Evolutionary conservation across 768 basidiomycete species (phyloP).

Genomic region (Leccinum aurantiacum): DNA sequence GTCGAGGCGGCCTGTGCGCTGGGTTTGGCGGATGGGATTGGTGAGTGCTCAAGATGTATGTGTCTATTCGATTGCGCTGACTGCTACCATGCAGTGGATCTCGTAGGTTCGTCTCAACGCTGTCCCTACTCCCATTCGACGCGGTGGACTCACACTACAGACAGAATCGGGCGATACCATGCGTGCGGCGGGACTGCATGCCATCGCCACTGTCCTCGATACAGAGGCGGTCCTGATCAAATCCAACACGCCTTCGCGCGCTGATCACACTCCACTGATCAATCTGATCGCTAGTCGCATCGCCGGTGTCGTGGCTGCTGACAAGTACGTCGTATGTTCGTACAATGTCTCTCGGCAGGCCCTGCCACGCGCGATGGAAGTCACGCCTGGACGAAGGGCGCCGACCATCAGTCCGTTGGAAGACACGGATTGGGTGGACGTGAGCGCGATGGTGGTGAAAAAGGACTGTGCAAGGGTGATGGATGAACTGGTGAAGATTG

Average conservation of each 20-base stretch:
- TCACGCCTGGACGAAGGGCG: conserved; percentile 89
- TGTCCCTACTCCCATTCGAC: not conserved
- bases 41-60: conserved; percentile 41
- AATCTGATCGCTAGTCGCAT: conserved; percentile 82
- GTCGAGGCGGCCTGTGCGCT: conserved; percentile 98
- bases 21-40: conserved; percentile 95
- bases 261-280: conserved; percentile 65
- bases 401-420: conserved; percentile 88
- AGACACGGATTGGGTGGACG: conserved; percentile 83
- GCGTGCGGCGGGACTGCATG: conserved; percentile 94
- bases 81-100: conserved; percentile 63
- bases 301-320: conserved; percentile 86
- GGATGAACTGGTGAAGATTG: conserved; percentile 80
- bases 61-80: conserved; percentile 5
- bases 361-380: conserved; percentile 56
- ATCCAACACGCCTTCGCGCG: conserved; percentile 62
- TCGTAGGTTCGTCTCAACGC: conserved; percentile 71
- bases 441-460: conserved; percentile 91
- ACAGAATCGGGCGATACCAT: conserved; percentile 98
- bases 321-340: conserved; percentile 84
- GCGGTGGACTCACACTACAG: not conserved
- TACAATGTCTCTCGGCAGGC: conserved; percentile 81
- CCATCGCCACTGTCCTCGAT: conserved; percentile 85
- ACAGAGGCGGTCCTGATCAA: conserved; percentile 94
- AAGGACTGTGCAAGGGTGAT: conserved; percentile 76